Base-by-base conservation (phyloP, 495 filamentous ascomycete species). In the Arthonia radiata region DNA sequence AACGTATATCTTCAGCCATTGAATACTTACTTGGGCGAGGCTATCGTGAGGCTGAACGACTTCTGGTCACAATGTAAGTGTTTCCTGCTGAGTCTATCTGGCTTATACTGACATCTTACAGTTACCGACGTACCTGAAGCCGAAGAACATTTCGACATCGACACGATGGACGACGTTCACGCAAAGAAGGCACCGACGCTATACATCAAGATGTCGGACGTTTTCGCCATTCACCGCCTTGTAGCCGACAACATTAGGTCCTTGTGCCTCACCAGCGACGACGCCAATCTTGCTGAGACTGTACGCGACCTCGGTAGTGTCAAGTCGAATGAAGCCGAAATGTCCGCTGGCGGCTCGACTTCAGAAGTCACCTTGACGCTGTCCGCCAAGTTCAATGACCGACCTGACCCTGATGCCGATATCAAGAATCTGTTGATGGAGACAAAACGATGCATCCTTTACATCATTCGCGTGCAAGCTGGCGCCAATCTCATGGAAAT, bases 151-250 rank as follows among this genome's bases (percentile, higher is more conserved):
- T 97, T 92, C 44, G 89, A 93, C 43, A 93, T 94, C 42, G 86
- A 94, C 42, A 83, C 93, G 36, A 94, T 83, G 59, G 92, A 93
- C 37, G 86, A 99, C 40, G 63, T 94, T 15, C 94, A 93, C 39
- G 72, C 83, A 25, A 79, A 83, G 39, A 82, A 77, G 27, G 90
- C 91, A 41, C 86, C 86, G 2, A 94, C 83, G 2, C 56, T 99
- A 12, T 99, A 92, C 53, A 90, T 99, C 49, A 99, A 99, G 49
- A 80, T 94, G 70, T 64, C 74, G 10, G 86, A 99, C 46, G 79
- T 99, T 32, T 94, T 94, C 47, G 74, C 89, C 13, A 81, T 99
- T 30, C 86, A 99, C 40, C 76, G 71, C 26, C 64, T 94, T 18
- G 61, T 94, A 24, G 67, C 76, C 16, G 59, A 68, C 13, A 77